Evolutionary conservation across 1,284 basidiomycete genomes (phyloP), one percentile per base, ranked within the genome.

Genomic region (Austroboletus olivaceoglutinosus): DNA sequence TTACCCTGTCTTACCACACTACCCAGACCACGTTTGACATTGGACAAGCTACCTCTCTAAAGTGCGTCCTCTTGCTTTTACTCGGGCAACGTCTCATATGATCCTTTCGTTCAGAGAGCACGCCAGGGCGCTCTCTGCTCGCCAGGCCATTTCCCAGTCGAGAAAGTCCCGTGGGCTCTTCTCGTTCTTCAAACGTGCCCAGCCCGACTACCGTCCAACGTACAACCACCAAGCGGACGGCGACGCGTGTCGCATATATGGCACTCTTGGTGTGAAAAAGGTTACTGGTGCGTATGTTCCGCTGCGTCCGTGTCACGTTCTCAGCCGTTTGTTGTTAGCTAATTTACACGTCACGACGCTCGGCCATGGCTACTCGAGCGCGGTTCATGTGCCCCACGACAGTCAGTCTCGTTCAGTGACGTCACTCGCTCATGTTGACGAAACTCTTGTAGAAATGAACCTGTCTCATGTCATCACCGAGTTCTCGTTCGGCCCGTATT

Each of bases 401-500:
- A 68, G 91, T 94, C 60, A 59, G 83, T 74, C 37, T 18, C 16
- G n/a, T 36, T 21, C 23, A 5, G 23, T 39, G 22, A 49, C 43
- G 30, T 43, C 41, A 22, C 22, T 30, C 9, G 13, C 16, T 18
- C 38, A 19, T 44, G 1, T 42, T 49, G 4, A 49, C 30, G n/a
- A 11, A 30, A 18, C 2, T 15, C 7, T 42, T 13, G 8, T 58
- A 96, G 91, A 88, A 56, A 97, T 99, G 93, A 98, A 99, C 66
- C 78, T 98, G 30, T 93, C 92, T 2, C 96, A 99, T 72, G 86
- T 98, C 51, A 93, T 98, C 58, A 89, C 89, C 55, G 96, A 98
- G 70, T 96, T 98, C 68, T 97, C 93, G 2, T 98, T 98, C 62
- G 96, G 96, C 0, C 91, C 93, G 0, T 90, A 91, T 75, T 98